Percentiles rank a stretch among this genome's conserved stretches.
These are phyloP conservation scores for Tricholoma furcatifolium DNA, from an alignment of 768 basidiomycete genomes.

Conservation along the genomic window DNA sequence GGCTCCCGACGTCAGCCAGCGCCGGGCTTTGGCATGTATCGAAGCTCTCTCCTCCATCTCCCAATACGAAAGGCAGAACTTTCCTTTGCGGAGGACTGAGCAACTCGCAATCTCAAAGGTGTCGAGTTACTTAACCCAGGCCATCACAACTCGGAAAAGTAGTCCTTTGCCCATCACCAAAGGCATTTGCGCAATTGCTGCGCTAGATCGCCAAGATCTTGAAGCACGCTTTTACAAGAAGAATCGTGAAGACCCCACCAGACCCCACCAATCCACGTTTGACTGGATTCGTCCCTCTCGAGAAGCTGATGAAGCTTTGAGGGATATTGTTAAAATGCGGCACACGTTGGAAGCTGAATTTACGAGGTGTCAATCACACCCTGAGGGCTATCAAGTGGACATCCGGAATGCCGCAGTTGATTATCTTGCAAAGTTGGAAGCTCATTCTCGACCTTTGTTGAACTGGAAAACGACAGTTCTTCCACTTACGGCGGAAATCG, in stretches of 20 bases:
- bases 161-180: not conserved
- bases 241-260: no score
- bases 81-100: not conserved
- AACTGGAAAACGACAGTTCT: not conserved
- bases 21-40: not conserved
- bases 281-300: not conserved
- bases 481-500: not conserved
- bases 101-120: not conserved
- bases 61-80: not conserved
- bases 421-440: not conserved
- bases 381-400: not conserved
- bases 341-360: not conserved
- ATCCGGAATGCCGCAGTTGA: not conserved
- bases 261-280: no score
- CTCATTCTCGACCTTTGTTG: not conserved
- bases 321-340: not conserved
- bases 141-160: not conserved
- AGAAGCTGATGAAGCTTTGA: not conserved
- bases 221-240: no score
- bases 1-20: not conserved
- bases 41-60: constrained; percentile 4
- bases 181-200: not conserved
- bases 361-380: no score
- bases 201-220: not conserved
- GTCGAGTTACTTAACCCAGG: not conserved